Conservation (phyloP, 148 eudicot species). For the Hydrangea macrophylla region DNA sequence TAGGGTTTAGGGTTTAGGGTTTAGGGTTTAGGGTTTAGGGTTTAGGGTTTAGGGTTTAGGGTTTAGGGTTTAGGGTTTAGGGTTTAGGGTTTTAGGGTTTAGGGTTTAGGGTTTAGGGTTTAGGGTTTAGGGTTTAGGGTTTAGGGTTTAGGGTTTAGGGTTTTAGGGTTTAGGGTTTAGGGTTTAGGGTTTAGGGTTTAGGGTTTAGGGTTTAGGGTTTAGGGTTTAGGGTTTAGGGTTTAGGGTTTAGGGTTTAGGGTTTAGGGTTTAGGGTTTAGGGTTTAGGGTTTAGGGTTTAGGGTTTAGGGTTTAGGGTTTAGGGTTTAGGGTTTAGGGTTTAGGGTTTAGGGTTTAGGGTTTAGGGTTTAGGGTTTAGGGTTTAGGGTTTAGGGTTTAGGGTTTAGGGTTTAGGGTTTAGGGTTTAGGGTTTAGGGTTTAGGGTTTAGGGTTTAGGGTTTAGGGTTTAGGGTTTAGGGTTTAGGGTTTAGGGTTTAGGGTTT, state of each 20-base stretch:
- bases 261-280: neutral
- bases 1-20: neutral
- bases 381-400: conserved; percentile 1
- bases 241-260: neutral
- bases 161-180: conserved; percentile 1
- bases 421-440: conserved; percentile 1
- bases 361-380: conserved; percentile 1
- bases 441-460: conserved; percentile 1
- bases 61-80: neutral
- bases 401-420: conserved; percentile 1
- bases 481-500: conserved; percentile 1
- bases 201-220: conserved; percentile 1
- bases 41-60: neutral
- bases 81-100: neutral
- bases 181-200: conserved; percentile 1
- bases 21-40: neutral
- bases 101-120: conserved; percentile 1
- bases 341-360: conserved; percentile 1
- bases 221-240: neutral
- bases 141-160: conserved; percentile 1
- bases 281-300: neutral
- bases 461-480: conserved; percentile 1
- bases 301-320: conserved; percentile 1
- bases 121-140: conserved; percentile 1
- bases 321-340: conserved; percentile 1